phyloP scores from a whole-genome alignment of 148 eudicot genomes.

The Persicaria maculosa region DNA sequence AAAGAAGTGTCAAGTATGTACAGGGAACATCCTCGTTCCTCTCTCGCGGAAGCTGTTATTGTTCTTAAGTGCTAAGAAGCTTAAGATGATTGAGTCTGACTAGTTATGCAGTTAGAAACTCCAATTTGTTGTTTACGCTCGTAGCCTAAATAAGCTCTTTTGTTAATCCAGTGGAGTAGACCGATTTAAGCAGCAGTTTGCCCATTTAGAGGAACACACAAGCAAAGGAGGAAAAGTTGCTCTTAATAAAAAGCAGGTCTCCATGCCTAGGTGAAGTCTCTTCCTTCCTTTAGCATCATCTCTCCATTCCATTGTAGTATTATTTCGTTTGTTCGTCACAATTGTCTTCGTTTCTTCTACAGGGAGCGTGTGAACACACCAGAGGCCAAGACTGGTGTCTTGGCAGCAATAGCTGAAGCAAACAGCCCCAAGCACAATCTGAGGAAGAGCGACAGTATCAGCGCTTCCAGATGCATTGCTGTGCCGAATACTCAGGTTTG shows the following conservation, averaged over 20 bases:
- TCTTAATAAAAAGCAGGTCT: slow-evolving; percentile 72
- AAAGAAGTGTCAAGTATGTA: background rate
- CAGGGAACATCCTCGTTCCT: too few relatives aligned
- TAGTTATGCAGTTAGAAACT: background rate
- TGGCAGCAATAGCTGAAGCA: slow-evolving; percentile 24
- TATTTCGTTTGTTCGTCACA: background rate
- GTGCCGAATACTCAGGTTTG: slow-evolving; percentile 29
- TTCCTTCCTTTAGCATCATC: background rate
- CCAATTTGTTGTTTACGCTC: background rate
- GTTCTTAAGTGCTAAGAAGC: background rate
- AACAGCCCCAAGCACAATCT: slow-evolving; percentile 45
- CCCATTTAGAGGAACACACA: slow-evolving; percentile 71
- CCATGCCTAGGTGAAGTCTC: slow-evolving; percentile 69
- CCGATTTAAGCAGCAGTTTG: slow-evolving; percentile 82
- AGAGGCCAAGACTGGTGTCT: slow-evolving; percentile 20
- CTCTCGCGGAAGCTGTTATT: background rate
- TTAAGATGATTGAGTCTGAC: background rate
- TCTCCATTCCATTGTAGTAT: background rate
- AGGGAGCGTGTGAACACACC: slow-evolving; percentile 75
- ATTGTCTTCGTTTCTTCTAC: background rate
- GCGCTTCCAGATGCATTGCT: slow-evolving; percentile 56
- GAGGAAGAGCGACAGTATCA: slow-evolving; percentile 66
- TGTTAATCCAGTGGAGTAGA: slow-evolving; percentile 64
- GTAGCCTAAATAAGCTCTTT: background rate
- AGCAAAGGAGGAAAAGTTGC: slow-evolving; percentile 56